Evolutionary conservation across 2,329 filamentous ascomycete genomes (phyloP), one percentile per base, ranked within the genome.

Genomic region (Ophiostoma perfectum): DNA sequence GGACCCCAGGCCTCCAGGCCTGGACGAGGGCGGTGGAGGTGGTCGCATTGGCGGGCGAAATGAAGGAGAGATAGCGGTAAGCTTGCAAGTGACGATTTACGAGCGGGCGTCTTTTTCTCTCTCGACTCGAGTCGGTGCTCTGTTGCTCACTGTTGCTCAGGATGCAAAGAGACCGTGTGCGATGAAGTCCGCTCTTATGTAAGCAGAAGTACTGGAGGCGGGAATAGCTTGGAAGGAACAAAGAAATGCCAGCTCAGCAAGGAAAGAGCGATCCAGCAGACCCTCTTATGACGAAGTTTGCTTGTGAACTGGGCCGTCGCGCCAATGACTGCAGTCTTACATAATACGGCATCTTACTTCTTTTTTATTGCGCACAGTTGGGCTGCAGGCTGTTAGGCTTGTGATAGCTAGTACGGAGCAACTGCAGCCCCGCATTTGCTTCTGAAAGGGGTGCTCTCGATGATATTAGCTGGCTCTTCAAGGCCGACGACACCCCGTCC

Each of bases 21-120:
- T 55, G 49, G 38, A 60, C 55, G 55, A 58, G 55, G 55, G 55
- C 55, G 55, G 55, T 60, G 55, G 55, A 60, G 55, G 55, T 60
- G 55, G 55, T 60, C 14, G 55, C 38, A 58, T 58, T 58, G 52
- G 52, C n/a, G 49, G 49, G n/a, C 27, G 27, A 27, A 27, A 27
- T 27, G 27, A 44, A 58, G 52, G 9, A 58, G n/a, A 36, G 52
- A 58, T 55, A 18, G 55, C 55, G 55, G 55, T 60, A 60, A 60
- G 55, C 55, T 60, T 27, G 27, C 27, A 27, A 27, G 27, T 27
- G 27, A 27, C 1, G 27, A 27, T 27, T 27, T 2, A 27, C 27
- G 27, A 27, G 27, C 27, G 27, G 27, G 27, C 27, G 27, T 27
- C 27, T 27, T 27, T 27, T 27, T 27, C 27, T 27, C 27, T 27